Base-by-base conservation (phyloP, 306 rosid species). In the Geum urbanum region DNA sequence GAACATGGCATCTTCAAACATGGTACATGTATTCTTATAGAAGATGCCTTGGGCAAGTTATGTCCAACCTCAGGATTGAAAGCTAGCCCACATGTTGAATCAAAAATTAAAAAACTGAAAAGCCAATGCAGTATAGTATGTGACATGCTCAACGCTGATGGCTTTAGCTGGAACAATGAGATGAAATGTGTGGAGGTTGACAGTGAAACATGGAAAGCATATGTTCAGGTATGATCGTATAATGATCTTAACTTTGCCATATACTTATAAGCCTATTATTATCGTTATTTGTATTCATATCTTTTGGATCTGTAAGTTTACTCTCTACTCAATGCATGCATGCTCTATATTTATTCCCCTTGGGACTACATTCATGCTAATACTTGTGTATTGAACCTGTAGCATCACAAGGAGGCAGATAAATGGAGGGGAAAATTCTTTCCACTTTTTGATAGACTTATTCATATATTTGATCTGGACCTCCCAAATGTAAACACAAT, bases 121-220 rank as follows among this genome's bases (percentile, higher is more conserved):
- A 72, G 56, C 16, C 16, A 63, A 40, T 63, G 44, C 59, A 39
- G 40, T 45, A 18, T 71, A 39, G 37, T 52, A 22, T 63, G 24
- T 52, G 63, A 63, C 70, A 72, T 72, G 76, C 49, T 73, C 37
- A 73, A 43, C 45, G 52, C 9, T 22, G 56, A 19, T 63, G 63
- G 63, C 27, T 73, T 73, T 63, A 39, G 54, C 18, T 63, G 64
- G 64, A 71, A 63, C 66, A 39, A 73, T 51, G 49, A 22, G 52
- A 27, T 39, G 53, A 73, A 73, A 51, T 73, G 47, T 53, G 52
- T 73, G 51, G 71, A 73, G 55, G 77, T 73, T 48, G 62, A 62
- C 27, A 62, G 24, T 49, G 70, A 39, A 39, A 44, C 50, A 22
- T 63, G 63, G 77, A 24, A 63, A 51, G 10, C 46, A 12, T 73